Evolutionary conservation across 805 yeast species (phyloP).

Genomic region (Yarrowia keelungensis): DNA sequence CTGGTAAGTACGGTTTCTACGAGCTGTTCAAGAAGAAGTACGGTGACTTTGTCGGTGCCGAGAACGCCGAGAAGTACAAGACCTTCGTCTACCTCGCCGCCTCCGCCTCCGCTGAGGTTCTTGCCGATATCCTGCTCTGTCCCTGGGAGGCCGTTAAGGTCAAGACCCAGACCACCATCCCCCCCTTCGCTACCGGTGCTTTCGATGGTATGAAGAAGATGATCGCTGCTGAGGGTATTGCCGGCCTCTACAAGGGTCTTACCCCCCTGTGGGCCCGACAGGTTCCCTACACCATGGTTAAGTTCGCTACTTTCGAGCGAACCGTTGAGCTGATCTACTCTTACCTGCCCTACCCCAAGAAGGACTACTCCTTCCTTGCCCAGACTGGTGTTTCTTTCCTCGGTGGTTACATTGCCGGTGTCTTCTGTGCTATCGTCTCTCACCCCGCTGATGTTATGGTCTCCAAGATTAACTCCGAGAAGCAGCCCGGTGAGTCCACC

Average conservation of each 20-base stretch:
- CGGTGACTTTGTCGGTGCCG: conserved; percentile 62
- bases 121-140: conserved; percentile 81
- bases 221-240: conserved; percentile 62
- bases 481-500: conserved; percentile 61
- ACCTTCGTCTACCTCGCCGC: conserved; percentile 74
- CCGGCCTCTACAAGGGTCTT: conserved; percentile 75
- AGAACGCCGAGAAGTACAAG: conserved; percentile 59
- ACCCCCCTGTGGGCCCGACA: conserved; percentile 87
- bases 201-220: conserved; percentile 66
- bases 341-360: conserved; percentile 66
- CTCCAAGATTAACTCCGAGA: conserved; percentile 75
- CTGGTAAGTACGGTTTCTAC: conserved; percentile 86
- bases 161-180: conserved; percentile 82
- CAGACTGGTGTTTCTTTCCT: conserved; percentile 85
- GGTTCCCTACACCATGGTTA: conserved; percentile 89
- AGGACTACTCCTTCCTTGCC: conserved; percentile 64
- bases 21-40: conserved; percentile 78
- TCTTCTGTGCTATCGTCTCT: conserved; percentile 82
- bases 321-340: conserved; percentile 75
- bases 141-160: conserved; percentile 88
- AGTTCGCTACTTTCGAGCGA: conserved; percentile 82
- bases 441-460: conserved; percentile 95
- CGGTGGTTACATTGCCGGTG: conserved; percentile 91
- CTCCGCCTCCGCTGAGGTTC: conserved; percentile 82
- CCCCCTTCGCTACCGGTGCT: conserved; percentile 69